Conservation (phyloP, 75 land plant species). For the Pinus taeda region DNA sequence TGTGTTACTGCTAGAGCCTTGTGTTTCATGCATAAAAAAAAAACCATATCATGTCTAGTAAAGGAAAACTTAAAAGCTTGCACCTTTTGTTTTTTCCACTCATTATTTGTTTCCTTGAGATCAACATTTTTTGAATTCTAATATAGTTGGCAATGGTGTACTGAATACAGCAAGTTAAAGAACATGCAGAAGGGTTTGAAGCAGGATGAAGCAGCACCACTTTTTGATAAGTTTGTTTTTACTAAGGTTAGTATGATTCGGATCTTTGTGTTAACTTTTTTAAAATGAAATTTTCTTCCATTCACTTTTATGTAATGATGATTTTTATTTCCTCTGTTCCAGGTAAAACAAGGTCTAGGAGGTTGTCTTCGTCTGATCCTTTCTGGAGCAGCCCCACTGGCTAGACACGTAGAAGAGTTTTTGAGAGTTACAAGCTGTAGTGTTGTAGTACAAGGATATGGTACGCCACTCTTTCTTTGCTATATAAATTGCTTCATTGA, state of each 20-base stretch:
- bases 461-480: slow-evolving; percentile 24
- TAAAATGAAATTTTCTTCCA: background rate
- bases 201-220: slow-evolving; percentile 85
- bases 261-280: background rate
- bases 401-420: slow-evolving; percentile 91
- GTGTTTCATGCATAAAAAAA: background rate
- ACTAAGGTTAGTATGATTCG: slow-evolving; percentile 51
- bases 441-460: slow-evolving; percentile 88
- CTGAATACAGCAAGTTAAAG: slow-evolving; percentile 52
- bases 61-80: background rate
- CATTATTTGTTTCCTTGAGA: background rate
- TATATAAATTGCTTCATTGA: background rate
- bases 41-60: background rate
- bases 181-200: slow-evolving; percentile 65
- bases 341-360: slow-evolving; percentile 82
- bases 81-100: background rate
- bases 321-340: background rate
- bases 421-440: slow-evolving; percentile 80
- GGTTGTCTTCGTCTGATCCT: slow-evolving; percentile 76
- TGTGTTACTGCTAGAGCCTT: slow-evolving; percentile 9
- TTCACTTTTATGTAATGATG: background rate
- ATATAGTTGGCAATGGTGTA: background rate
- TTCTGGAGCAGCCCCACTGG: slow-evolving; percentile 95
- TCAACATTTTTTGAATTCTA: background rate
- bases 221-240: slow-evolving; percentile 76